These are phyloP conservation scores for Calonectria pauciramosa DNA, from an alignment of 2,329 filamentous ascomycete species.

Conservation along the genomic window DNA sequence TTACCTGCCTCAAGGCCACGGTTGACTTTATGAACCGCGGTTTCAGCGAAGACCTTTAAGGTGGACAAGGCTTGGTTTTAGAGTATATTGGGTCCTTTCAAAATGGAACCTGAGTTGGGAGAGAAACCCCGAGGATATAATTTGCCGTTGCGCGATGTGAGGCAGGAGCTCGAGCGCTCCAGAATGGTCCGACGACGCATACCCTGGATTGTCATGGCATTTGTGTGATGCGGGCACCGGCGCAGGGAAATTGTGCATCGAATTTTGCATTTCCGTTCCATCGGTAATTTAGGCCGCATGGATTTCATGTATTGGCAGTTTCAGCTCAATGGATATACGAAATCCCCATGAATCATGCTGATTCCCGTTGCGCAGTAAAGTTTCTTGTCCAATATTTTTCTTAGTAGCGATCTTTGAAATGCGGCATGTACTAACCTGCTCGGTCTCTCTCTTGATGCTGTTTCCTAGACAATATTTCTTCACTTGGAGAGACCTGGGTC, in stretches of 20 bases:
- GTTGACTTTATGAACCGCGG: not conserved
- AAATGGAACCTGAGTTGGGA: not conserved
- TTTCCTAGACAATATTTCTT: too few relatives aligned
- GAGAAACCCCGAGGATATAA: not conserved
- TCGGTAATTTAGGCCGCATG: not conserved
- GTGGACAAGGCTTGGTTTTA: too few relatives aligned
- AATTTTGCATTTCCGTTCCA: not conserved
- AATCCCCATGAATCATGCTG: too few relatives aligned
- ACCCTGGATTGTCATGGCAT: not conserved
- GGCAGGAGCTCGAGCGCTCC: not conserved
- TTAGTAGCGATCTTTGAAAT: too few relatives aligned
- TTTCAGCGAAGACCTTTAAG: not conserved
- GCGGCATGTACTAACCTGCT: too few relatives aligned
- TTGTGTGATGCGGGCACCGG: too few relatives aligned
- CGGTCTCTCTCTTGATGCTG: too few relatives aligned
- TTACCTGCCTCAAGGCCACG: not conserved
- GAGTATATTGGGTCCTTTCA: too few relatives aligned
- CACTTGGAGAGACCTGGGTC: too few relatives aligned
- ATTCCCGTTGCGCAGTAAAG: too few relatives aligned
- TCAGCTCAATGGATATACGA: not conserved
- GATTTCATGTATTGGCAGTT: not conserved
- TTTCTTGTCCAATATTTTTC: too few relatives aligned
- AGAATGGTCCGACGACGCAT: not conserved
- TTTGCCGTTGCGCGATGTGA: not conserved
- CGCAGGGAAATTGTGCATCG: not conserved